phyloP scores from a whole-genome alignment of 177 flowering plant genomes.

The Vitis hybrid region DNA sequence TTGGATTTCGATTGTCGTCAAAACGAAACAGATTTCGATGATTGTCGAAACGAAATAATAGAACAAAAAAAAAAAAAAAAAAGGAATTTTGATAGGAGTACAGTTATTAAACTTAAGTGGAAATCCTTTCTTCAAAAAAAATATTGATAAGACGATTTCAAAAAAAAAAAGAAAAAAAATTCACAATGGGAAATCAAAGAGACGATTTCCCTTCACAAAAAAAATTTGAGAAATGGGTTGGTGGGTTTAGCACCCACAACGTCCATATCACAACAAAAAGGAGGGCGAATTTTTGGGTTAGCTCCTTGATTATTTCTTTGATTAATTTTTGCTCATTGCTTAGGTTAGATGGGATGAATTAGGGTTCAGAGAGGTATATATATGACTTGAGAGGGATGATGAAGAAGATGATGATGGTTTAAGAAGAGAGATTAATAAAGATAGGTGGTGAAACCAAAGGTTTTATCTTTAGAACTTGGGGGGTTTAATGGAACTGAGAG shows the following conservation, averaged over 20 bases:
- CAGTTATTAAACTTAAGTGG: no score
- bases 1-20: no score
- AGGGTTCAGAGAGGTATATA: slow-evolving; percentile 4
- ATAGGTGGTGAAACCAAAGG: background rate
- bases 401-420: slow-evolving; percentile 7
- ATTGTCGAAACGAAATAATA: no score
- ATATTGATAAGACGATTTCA: no score
- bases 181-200: no score
- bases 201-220: no score
- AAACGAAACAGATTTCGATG: no score
- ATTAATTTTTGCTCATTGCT: slow-evolving; percentile 11
- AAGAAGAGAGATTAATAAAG: background rate
- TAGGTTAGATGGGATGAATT: slow-evolving; percentile 3
- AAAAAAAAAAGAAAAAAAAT: no score
- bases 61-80: no score
- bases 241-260: slow-evolving; percentile 36
- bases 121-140: no score
- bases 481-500: slow-evolving; percentile 34
- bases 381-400: background rate
- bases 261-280: slow-evolving; percentile 17
- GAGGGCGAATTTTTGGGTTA: background rate
- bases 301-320: background rate
- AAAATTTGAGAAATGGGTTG: slow-evolving; percentile 26
- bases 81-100: no score
- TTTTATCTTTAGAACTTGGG: background rate